Evolutionary conservation across 192 early-diverging fungal genomes (phyloP), one percentile per base, ranked within the genome.

Genomic region (Entomortierella beljakovae): DNA sequence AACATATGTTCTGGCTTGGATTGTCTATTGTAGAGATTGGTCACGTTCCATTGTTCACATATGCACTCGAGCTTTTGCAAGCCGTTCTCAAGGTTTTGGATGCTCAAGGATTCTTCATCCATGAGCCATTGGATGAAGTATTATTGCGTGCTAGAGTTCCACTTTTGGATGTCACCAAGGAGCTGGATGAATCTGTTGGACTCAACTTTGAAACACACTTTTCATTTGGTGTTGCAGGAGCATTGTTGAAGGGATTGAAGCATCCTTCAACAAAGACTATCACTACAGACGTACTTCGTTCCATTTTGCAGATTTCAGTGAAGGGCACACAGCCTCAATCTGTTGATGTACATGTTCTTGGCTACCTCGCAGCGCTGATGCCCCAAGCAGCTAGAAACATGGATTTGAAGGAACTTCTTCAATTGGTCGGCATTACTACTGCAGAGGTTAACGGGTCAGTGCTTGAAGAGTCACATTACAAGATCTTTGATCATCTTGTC

Each of bases 1-100:
- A 89, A 37, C 86, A 91, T 58, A 83, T 98, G 74, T 97, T 97
- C 83, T 99, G 97, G 97, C 83, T 99, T 16, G 94, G 91, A 22
- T 79, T 98, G 52, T 87, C 94, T 1, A 84, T 98, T 9, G 90
- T 95, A 60, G 94, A 96, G 79, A 91, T 99, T 58, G 93, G 93
- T 35, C 88, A 96, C 64, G 76, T 91, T n/a, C 88, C 89, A 1
- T 84, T 95, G 16, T 97, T 96, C 83, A 81, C 84, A 13, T 89
- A 87, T 50, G 95, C 92, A 0, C 69, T 94, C 23, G 85, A 83
- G 34, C 71, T 98, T 26, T 48, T 96, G 22, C 77, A 92, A 43
- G 90, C 88, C 18, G 89, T 94, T 11, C 70, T 98, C 34, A 86
- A 90, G 61, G 88, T 91, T 1, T 79, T 98, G 59, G 95, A 98